Percentiles rank a stretch among this genome's conserved stretches.
Conservation (phyloP, 306 rosid genomes). For the Sicyos baderoa region DNA sequence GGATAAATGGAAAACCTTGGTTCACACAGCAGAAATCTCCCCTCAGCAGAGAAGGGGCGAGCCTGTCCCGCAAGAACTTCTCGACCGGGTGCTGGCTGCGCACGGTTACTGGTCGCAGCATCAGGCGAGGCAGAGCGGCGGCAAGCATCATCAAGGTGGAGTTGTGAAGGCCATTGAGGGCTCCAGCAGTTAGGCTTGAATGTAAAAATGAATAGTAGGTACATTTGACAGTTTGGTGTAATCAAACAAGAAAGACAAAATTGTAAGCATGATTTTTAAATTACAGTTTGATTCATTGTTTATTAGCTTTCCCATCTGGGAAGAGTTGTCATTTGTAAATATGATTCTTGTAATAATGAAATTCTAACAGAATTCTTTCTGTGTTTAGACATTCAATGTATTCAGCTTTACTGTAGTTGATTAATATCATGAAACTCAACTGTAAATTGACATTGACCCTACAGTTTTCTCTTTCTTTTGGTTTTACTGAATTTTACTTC, state of each 20-base stretch:
- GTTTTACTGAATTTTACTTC: no score
- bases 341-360: slow-evolving; percentile 46
- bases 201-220: slow-evolving; percentile 36
- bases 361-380: slow-evolving; percentile 29
- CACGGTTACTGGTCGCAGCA: slow-evolving; percentile 80
- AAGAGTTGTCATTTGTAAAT: slow-evolving; percentile 62
- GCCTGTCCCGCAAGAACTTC: slow-evolving; percentile 79
- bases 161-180: slow-evolving; percentile 41
- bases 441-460: not conserved
- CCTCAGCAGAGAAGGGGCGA: slow-evolving; percentile 96
- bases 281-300: slow-evolving; percentile 48
- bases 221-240: slow-evolving; percentile 33
- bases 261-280: slow-evolving; percentile 57
- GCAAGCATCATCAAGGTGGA: slow-evolving; percentile 45
- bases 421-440: slow-evolving; percentile 5
- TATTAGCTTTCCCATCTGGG: slow-evolving; percentile 26
- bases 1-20: slow-evolving; percentile 97
- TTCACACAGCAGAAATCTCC: slow-evolving; percentile 77
- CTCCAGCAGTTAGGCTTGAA: slow-evolving; percentile 28
- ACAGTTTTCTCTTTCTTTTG: no score
- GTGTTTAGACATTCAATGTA: slow-evolving; percentile 27
- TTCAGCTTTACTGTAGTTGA: slow-evolving; percentile 20
- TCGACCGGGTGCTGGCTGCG: slow-evolving; percentile 76
- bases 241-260: slow-evolving; percentile 33
- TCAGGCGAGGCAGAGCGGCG: slow-evolving; percentile 56